These are phyloP conservation scores for Apiotrichum veenhuisii DNA, from an alignment of 1,284 basidiomycete species.

Conservation along the genomic window DNA sequence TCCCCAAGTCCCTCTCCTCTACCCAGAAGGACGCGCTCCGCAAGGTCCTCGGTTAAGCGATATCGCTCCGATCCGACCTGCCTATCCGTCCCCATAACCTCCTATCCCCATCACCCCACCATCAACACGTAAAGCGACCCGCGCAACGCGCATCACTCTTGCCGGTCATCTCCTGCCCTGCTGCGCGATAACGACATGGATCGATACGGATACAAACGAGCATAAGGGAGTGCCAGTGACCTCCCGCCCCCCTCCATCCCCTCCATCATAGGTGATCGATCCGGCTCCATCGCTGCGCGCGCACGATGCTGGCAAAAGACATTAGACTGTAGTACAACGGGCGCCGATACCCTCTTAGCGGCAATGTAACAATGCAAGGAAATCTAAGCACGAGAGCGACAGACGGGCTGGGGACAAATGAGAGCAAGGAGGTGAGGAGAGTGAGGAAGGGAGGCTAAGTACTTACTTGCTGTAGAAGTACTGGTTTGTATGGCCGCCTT, in stretches of 20 bases:
- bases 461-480: too few relatives aligned
- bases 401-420: too few relatives aligned
- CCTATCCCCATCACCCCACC: neutral
- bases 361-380: constrained; percentile 4
- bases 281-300: neutral
- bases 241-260: neutral
- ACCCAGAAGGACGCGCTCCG: constrained; percentile 73
- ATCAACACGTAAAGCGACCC: neutral
- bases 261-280: neutral
- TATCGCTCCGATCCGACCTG: neutral
- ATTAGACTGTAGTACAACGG: constrained; percentile 2
- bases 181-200: too few relatives aligned
- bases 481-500: too few relatives aligned
- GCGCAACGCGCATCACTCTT: neutral
- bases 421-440: too few relatives aligned
- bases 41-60: constrained; percentile 56
- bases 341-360: neutral
- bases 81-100: too few relatives aligned
- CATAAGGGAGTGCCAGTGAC: neutral
- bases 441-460: too few relatives aligned
- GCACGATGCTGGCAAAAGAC: neutral
- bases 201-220: too few relatives aligned
- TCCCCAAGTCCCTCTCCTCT: constrained; percentile 69
- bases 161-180: too few relatives aligned
- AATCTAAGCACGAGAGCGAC: neutral